A percentile compares a stretch with the other conserved stretches of the same genome.
These are phyloP conservation scores for Coemansia sp. DNA, from an alignment of 192 early-diverging fungal species.

Conservation along the genomic window DNA sequence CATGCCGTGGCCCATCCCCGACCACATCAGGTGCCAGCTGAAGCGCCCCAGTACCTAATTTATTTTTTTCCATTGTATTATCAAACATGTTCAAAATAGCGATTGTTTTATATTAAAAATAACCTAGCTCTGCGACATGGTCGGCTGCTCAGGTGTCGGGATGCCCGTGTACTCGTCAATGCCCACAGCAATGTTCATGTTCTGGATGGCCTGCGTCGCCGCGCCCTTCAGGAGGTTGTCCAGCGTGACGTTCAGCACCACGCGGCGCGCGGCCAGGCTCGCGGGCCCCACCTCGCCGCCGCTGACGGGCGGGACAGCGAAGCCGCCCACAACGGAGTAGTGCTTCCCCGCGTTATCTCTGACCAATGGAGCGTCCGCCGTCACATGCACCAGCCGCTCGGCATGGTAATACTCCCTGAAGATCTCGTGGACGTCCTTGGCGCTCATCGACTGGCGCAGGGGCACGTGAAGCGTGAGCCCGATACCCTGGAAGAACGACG, in stretches of 20 bases:
- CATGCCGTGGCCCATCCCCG: conserved; percentile 23
- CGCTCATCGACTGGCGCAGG: conserved; percentile 70
- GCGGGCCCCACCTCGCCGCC: conserved; percentile 9
- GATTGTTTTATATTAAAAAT: background rate
- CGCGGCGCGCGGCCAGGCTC: conserved; percentile 64
- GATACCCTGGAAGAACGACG: conserved; percentile 93
- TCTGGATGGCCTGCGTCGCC: conserved; percentile 98
- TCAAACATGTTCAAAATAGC: background rate
- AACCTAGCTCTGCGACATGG: conserved; percentile 25
- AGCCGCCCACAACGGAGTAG: conserved; percentile 89
- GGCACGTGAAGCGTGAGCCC: conserved; percentile 87
- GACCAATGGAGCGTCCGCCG: conserved; percentile 78
- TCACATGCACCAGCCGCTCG: conserved; percentile 83
- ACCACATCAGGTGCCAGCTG: conserved; percentile 4
- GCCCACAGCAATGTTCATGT: conserved; percentile 92
- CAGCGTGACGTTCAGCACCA: conserved; percentile 88
- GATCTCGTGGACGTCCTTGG: conserved; percentile 66
- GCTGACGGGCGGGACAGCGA: conserved; percentile 64
- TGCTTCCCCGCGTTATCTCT: conserved; percentile 88
- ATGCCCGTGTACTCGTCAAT: conserved; percentile 92
- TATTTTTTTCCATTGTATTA: background rate
- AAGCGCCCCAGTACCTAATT: background rate
- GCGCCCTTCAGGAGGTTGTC: conserved; percentile 99
- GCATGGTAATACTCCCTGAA: conserved; percentile 71
- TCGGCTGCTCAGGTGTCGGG: conserved; percentile 47